Percentiles rank a stretch among this genome's conserved stretches.
Evolutionary conservation across 1,284 basidiomycete genomes (phyloP).

Genomic region (Phellopilus nigrolimitatus): DNA sequence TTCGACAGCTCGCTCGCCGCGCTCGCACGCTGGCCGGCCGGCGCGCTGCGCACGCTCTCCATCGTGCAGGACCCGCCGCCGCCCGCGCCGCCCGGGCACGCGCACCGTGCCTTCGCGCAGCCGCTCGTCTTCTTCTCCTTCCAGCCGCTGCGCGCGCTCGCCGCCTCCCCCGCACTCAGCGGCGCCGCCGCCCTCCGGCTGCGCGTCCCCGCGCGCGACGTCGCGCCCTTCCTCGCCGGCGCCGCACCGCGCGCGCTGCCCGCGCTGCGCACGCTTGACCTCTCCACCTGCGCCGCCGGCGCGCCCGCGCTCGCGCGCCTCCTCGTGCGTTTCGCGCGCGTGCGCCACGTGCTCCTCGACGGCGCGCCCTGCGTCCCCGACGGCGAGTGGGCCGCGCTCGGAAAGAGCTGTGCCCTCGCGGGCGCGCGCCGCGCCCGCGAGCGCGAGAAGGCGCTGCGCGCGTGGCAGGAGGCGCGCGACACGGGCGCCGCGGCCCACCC

Average conservation of each 20-base stretch:
- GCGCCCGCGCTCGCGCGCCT: slow-evolving; percentile 47
- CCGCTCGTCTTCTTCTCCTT: slow-evolving; percentile 70
- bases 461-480: slow-evolving; percentile 38
- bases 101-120: slow-evolving; percentile 50
- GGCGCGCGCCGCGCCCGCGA: slow-evolving; percentile 50
- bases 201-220: slow-evolving; percentile 52
- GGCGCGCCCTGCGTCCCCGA: slow-evolving; percentile 32
- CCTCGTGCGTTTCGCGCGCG: slow-evolving; percentile 37
- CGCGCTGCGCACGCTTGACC: slow-evolving; percentile 43
- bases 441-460: slow-evolving; percentile 52
- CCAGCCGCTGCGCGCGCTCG: slow-evolving; percentile 42
- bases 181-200: slow-evolving; percentile 47
- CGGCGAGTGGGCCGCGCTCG: slow-evolving; percentile 52
- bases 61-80: slow-evolving; percentile 63
- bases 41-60: slow-evolving; percentile 43
- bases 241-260: slow-evolving; percentile 34
- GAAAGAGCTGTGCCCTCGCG: slow-evolving; percentile 48
- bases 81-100: slow-evolving; percentile 28
- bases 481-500: background rate
- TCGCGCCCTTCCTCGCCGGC: slow-evolving; percentile 41
- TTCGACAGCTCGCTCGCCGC: slow-evolving; percentile 56
- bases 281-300: slow-evolving; percentile 52
- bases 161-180: slow-evolving; percentile 40
- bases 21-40: slow-evolving; percentile 53
- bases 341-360: slow-evolving; percentile 53